Evolutionary conservation across 345 rosid species (phyloP).

Genomic region (Dimocarpus longan): DNA sequence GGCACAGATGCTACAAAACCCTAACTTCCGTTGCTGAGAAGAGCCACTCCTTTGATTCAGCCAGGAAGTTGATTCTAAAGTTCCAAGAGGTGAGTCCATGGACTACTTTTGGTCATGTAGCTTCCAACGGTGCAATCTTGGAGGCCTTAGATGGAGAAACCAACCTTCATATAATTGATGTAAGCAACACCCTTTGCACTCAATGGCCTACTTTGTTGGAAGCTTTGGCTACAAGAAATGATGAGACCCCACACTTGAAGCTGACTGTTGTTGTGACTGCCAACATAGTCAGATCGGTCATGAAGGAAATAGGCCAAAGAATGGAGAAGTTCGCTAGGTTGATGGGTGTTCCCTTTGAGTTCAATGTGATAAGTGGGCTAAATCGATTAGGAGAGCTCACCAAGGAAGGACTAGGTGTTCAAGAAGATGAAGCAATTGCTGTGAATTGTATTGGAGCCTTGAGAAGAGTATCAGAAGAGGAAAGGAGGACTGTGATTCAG

Average conservation of each 20-base stretch:
- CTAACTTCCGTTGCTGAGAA: conserved; percentile 59
- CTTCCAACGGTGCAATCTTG: conserved; percentile 74
- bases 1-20: conserved; percentile 66
- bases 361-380: conserved; percentile 49
- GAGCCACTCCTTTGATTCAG: conserved; percentile 60
- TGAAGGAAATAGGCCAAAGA: conserved; percentile 70
- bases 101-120: conserved; percentile 82
- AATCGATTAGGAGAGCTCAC: conserved; percentile 50
- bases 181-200: conserved; percentile 80
- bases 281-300: conserved; percentile 44
- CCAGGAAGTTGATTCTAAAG: conserved; percentile 64
- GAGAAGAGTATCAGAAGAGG: conserved; percentile 42
- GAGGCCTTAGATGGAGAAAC: conserved; percentile 70
- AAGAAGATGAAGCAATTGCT: conserved; percentile 63
- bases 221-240: conserved; percentile 65
- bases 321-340: conserved; percentile 84
- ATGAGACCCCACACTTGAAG: conserved; percentile 69
- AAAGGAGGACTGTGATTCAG: conserved; percentile 41
- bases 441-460: conserved; percentile 68
- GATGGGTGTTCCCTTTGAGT: conserved; percentile 81
- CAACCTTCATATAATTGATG: conserved; percentile 70
- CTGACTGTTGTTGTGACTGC: conserved; percentile 69
- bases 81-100: conserved; percentile 89
- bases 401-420: conserved; percentile 44
- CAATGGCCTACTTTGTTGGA: conserved; percentile 87